Evolutionary conservation across 495 filamentous ascomycete species (phyloP).

Genomic region (Collariella sp.): DNA sequence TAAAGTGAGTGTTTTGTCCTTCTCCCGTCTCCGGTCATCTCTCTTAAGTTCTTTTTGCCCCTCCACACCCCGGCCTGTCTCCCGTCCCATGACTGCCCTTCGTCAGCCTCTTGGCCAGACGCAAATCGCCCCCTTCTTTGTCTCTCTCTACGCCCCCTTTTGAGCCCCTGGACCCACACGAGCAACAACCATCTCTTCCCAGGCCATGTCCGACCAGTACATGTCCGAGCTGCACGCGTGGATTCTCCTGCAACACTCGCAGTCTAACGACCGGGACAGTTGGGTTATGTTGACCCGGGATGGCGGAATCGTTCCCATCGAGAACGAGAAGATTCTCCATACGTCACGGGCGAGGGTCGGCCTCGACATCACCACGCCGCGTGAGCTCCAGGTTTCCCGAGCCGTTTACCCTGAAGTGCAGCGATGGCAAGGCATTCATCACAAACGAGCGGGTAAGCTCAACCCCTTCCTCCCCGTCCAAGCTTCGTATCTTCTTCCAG

Average conservation of each 20-base stretch:
- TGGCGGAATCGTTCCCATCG: constrained; percentile 42
- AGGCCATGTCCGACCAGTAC: constrained; percentile 31
- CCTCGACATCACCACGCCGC: constrained; percentile 37
- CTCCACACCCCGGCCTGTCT: not conserved
- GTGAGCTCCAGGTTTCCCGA: constrained; percentile 35
- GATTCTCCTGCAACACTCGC: constrained; percentile 22
- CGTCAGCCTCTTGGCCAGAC: constrained; percentile 6
- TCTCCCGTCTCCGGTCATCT: constrained; percentile 17
- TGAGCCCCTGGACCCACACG: constrained; percentile 8
- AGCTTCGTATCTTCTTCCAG: not conserved
- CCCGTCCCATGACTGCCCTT: constrained; percentile 17
- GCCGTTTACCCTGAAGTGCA: constrained; percentile 40
- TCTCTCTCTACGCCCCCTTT: constrained; percentile 17
- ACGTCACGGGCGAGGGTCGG: constrained; percentile 38
- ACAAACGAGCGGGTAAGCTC: constrained; percentile 77
- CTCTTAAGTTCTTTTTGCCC: constrained; percentile 11
- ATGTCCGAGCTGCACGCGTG: constrained; percentile 39
- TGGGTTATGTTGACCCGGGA: constrained; percentile 47
- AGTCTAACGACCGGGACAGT: constrained; percentile 40
- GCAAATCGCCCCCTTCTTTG: constrained; percentile 14
- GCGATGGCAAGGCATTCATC: constrained; percentile 56
- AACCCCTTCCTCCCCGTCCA: not conserved
- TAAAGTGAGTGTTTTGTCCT: constrained; percentile 48
- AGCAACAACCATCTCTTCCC: not conserved
- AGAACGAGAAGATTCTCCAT: constrained; percentile 39